Evolutionary conservation across 163 green algal genomes (phyloP).

Genomic region (Chlorella variabilis): DNA sequence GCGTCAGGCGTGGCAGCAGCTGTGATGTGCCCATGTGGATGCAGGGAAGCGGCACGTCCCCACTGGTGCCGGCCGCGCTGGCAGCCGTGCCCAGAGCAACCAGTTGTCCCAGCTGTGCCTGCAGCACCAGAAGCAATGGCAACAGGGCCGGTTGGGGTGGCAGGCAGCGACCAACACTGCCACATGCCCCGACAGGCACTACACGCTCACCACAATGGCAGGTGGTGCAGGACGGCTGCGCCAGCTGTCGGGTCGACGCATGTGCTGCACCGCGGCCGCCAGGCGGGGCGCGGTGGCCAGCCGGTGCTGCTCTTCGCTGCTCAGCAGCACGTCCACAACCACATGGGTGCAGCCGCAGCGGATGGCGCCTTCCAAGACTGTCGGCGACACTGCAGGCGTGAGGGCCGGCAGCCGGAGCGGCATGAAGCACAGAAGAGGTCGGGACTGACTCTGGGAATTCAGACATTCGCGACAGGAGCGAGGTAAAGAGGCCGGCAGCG

Average conservation of each 20-base stretch:
- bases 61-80: not conserved
- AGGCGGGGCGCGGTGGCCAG: not conserved
- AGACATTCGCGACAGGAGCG: no score
- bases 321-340: conserved; percentile 23
- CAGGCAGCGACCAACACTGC: no score
- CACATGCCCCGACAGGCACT: not conserved
- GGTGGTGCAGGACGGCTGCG: not conserved
- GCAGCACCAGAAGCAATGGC: not conserved
- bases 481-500: no score
- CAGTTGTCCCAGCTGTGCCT: not conserved
- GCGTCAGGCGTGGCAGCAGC: not conserved
- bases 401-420: no score
- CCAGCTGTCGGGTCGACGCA: not conserved
- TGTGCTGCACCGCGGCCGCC: conserved; percentile 9
- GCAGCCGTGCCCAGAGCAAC: not conserved
- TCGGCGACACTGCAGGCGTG: conserved; percentile 7
- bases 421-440: no score
- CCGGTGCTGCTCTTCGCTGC: not conserved
- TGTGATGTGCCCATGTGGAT: not conserved
- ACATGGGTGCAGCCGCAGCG: conserved; percentile 20
- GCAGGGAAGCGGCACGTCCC: not conserved
- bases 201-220: conserved; percentile 6
- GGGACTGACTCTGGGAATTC: no score
- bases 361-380: conserved; percentile 19
- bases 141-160: not conserved